A percentile compares a stretch with the other conserved stretches of the same genome.
phyloP scores from a whole-genome alignment of 192 early-diverging fungal genomes.

The Thamnidium elegans region DNA sequence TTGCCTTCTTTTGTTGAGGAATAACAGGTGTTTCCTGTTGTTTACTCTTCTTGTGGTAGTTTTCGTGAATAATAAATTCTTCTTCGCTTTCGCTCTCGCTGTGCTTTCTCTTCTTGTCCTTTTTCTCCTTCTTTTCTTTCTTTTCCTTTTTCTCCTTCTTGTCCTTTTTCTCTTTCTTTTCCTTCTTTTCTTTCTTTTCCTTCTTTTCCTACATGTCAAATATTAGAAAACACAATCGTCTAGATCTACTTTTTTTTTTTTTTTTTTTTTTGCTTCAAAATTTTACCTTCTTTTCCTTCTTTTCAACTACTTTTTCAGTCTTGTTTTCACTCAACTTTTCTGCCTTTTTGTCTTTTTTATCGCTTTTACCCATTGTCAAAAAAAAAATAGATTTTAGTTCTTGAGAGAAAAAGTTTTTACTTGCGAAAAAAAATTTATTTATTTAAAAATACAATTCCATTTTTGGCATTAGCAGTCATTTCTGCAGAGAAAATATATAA shows the following conservation, averaged over 20 bases:
- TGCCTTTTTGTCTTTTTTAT: slow-evolving; percentile 15
- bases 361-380: slow-evolving; percentile 21
- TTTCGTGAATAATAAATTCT: background rate
- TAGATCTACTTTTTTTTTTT: slow-evolving; percentile 33
- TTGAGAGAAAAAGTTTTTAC: background rate
- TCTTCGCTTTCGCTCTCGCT: slow-evolving; percentile 2
- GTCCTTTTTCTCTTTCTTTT: slow-evolving; percentile 32
- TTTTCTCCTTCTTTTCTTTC: slow-evolving; percentile 24
- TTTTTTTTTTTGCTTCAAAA: background rate
- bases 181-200: slow-evolving; percentile 39
- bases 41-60: slow-evolving; percentile 11
- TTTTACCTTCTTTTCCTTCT: slow-evolving; percentile 29
- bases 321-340: background rate
- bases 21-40: background rate
- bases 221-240: background rate
- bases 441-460: background rate
- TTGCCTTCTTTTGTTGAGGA: background rate
- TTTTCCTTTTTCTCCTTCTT: slow-evolving; percentile 19
- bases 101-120: slow-evolving; percentile 31
- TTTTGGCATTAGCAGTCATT: too few species aligned
- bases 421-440: slow-evolving; percentile 7
- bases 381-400: background rate
- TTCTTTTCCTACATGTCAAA: slow-evolving; percentile 25
- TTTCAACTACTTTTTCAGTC: slow-evolving; percentile 24
- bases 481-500: background rate